phyloP scores from a whole-genome alignment of 2,329 filamentous ascomycete genomes.

The Phyllosticta citriasiana region DNA sequence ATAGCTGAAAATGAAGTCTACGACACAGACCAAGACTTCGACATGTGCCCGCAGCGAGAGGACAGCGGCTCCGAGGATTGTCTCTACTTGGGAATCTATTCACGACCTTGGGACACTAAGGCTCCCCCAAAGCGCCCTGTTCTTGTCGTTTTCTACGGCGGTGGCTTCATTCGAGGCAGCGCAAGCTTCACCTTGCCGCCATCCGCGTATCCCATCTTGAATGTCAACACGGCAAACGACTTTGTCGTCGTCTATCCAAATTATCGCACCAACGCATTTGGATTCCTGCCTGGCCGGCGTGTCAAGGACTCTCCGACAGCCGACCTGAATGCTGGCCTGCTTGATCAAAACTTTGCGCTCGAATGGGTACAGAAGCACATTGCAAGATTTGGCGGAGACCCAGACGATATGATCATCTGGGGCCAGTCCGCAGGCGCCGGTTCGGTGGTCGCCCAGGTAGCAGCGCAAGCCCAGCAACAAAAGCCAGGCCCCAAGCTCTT shows the following conservation, averaged over 20 bases:
- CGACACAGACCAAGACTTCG: slow-evolving; percentile 44
- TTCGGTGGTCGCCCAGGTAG: slow-evolving; percentile 31
- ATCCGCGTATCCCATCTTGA: slow-evolving; percentile 47
- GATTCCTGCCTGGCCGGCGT: slow-evolving; percentile 51
- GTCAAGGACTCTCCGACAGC: slow-evolving; percentile 40
- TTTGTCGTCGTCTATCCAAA: slow-evolving; percentile 44
- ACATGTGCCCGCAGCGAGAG: slow-evolving; percentile 50
- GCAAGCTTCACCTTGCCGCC: slow-evolving; percentile 48
- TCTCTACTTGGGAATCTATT: slow-evolving; percentile 51
- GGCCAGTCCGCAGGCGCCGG: slow-evolving; percentile 53
- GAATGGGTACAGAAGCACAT: slow-evolving; percentile 55
- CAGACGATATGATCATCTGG: slow-evolving; percentile 49
- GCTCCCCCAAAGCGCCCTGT: slow-evolving; percentile 41
- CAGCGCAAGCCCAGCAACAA: too few relatives aligned
- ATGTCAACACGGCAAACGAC: slow-evolving; percentile 42
- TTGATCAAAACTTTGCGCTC: slow-evolving; percentile 53
- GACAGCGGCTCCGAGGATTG: slow-evolving; percentile 50
- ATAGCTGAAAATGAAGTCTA: slow-evolving; percentile 43
- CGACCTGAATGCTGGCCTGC: slow-evolving; percentile 51
- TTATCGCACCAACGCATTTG: slow-evolving; percentile 49
- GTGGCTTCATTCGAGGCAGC: slow-evolving; percentile 50
- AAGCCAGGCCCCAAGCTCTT: slow-evolving; percentile 32
- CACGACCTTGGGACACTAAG: slow-evolving; percentile 43
- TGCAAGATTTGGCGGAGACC: slow-evolving; percentile 41
- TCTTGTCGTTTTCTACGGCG: slow-evolving; percentile 51